Conservation (phyloP, 495 filamentous ascomycete genomes). For the Letharia columbiana region DNA sequence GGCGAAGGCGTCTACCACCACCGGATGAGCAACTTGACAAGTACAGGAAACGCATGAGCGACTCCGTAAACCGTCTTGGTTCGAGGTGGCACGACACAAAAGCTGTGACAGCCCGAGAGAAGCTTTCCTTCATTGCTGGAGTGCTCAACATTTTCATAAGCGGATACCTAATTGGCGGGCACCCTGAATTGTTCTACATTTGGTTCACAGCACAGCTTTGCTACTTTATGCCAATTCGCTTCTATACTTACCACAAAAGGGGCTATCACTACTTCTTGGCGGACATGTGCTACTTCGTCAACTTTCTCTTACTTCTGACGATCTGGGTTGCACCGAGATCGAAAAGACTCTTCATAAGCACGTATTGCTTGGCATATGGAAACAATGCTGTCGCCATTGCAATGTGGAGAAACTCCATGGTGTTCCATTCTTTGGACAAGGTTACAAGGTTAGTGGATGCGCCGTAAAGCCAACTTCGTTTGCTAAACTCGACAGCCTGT, state of each 20-base stretch:
- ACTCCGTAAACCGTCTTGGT: conserved; percentile 77
- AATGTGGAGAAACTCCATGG: conserved; percentile 98
- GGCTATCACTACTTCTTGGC: conserved; percentile 97
- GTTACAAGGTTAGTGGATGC: conserved; percentile 56
- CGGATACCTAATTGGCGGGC: conserved; percentile 83
- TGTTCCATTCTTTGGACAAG: conserved; percentile 97
- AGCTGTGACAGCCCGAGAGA: conserved; percentile 81
- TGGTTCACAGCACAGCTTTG: conserved; percentile 83
- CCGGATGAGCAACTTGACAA: conserved; percentile 88
- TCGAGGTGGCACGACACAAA: conserved; percentile 82
- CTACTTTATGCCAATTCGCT: conserved; percentile 96
- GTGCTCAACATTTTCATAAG: conserved; percentile 96
- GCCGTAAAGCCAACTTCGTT: neutral
- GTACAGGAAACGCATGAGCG: conserved; percentile 78
- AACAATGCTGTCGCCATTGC: conserved; percentile 98
- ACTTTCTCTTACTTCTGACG: conserved; percentile 69
- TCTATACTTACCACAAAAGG: conserved; percentile 76
- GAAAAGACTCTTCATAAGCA: conserved; percentile 85
- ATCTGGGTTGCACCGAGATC: conserved; percentile 89
- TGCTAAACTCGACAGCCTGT: conserved; percentile 48
- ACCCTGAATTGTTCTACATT: conserved; percentile 75
- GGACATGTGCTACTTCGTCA: conserved; percentile 97
- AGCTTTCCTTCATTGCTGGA: conserved; percentile 89
- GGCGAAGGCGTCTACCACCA: conserved; percentile 69
- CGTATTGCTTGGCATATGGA: conserved; percentile 85